These are phyloP conservation scores for Globisporangium splendens DNA, from an alignment of 352 stramenopile genomes.

Conservation along the genomic window DNA sequence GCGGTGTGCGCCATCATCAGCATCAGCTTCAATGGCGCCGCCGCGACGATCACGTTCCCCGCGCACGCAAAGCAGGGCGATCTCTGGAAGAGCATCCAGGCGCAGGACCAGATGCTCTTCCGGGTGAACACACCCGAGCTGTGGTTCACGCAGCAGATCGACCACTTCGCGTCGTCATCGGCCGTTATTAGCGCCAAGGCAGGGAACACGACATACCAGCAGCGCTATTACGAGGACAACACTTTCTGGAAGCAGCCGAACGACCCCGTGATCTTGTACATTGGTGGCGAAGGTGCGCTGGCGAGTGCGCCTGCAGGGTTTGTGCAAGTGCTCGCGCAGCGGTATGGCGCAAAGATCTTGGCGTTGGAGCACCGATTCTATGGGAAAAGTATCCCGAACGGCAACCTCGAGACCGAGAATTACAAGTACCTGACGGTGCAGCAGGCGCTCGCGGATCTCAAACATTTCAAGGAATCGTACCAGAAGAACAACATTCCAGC, in stretches of 20 bases:
- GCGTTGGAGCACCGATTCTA: slow-evolving; percentile 89
- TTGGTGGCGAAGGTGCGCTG: slow-evolving; percentile 76
- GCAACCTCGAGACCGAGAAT: slow-evolving; percentile 67
- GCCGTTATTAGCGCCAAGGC: too few relatives aligned
- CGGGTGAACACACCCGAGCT: slow-evolving; percentile 29
- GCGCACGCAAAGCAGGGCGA: slow-evolving; percentile 41
- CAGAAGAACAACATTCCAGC: slow-evolving; percentile 25
- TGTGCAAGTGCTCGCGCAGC: slow-evolving; percentile 66
- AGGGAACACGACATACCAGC: slow-evolving; percentile 49
- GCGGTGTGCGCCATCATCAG: background rate
- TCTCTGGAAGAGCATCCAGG: slow-evolving; percentile 52
- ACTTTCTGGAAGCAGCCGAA: slow-evolving; percentile 48
- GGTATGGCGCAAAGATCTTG: slow-evolving; percentile 77
- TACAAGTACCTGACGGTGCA: slow-evolving; percentile 79
- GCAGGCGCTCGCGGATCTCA: slow-evolving; percentile 84
- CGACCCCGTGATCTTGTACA: slow-evolving; percentile 79
- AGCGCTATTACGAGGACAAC: slow-evolving; percentile 77
- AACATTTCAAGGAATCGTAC: slow-evolving; percentile 77
- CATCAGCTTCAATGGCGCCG: background rate
- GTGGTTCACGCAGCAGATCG: slow-evolving; percentile 69
- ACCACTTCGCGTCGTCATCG: slow-evolving; percentile 46
- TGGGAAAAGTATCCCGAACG: slow-evolving; percentile 78
- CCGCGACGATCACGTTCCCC: slow-evolving; percentile 21
- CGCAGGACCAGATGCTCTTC: slow-evolving; percentile 45
- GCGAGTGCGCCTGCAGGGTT: slow-evolving; percentile 58